Evolutionary conservation across 352 stramenopile species (phyloP), one percentile per base, ranked within the genome.

Genomic region (Phytophthora tentaculata): DNA sequence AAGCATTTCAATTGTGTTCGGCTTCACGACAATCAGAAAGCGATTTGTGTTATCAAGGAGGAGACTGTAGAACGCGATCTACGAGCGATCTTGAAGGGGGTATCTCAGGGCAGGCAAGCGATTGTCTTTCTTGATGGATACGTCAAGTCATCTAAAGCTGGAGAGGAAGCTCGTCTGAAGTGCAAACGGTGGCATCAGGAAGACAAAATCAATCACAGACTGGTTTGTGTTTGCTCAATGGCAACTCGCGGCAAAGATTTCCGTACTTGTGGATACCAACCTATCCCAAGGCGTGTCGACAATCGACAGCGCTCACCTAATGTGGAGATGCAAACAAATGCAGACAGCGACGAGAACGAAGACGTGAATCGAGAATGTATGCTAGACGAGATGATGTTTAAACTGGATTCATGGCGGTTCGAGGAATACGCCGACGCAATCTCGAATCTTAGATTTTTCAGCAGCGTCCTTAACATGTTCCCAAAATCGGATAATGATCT

Each of bases 41-140:
- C 16, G 19, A 20, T 51, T 41, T 68, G 61, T 55, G 24, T 68
- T 24, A 12, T 68, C 13, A 35, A 49, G 50, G 10, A 59, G 37
- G 16, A 55, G 19, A 56, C 23, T 1, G 22, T 51, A 47, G 6
- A 61, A 28, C n/a, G n/a, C n/a, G n/a, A n/a, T n/a, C n/a, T n/a
- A n/a, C n/a, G n/a, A n/a, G n/a, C n/a, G n/a, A 37, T 68, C 7
- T 51, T 68, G 52, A 26, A 56, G 37, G 9, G 22, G 29, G 47
- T n/a, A 8, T 54, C 59, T 7, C 20, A 37, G 17, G 39, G 2
- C 14, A 14, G 3, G 32, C 26, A 41, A 56, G 62, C 51, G 10
- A 35, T 68, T 53, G 51, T 62, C 10, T 68, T 68, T 35, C 29
- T 68, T 16, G 51, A 62, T 68, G 51, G 51, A 17, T 68, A 67